Conservation (phyloP, 1,139 yeast genomes). For the Entelexis paramagnoliae region DNA sequence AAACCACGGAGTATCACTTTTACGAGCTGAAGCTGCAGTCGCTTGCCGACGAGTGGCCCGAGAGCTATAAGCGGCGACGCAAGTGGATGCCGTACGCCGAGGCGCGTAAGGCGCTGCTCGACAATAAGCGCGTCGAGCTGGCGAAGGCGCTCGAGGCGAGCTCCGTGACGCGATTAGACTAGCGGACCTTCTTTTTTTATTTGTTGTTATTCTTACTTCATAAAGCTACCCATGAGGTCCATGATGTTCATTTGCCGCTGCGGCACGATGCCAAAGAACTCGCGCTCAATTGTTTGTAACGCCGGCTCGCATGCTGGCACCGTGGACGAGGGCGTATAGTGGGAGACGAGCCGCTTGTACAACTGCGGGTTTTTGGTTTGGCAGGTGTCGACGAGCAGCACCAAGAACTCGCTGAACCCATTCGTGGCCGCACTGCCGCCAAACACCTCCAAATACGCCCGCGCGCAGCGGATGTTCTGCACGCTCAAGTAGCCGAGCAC, state of each 20-base stretch:
- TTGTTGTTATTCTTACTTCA: slow-evolving; percentile 28
- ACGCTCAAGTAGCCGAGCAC: slow-evolving; percentile 60
- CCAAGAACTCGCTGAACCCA: slow-evolving; percentile 44
- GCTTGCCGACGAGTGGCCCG: slow-evolving; percentile 66
- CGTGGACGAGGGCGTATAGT: slow-evolving; percentile 44
- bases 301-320: slow-evolving; percentile 29
- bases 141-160: slow-evolving; percentile 24
- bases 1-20: slow-evolving; percentile 74
- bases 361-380: slow-evolving; percentile 44
- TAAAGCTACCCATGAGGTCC: slow-evolving; percentile 75
- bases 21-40: slow-evolving; percentile 58
- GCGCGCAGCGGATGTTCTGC: slow-evolving; percentile 51
- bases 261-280: slow-evolving; percentile 49
- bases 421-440: not conserved
- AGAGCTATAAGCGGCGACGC: slow-evolving; percentile 47
- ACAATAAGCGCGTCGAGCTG: slow-evolving; percentile 22
- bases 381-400: slow-evolving; percentile 54
- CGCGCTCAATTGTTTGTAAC: slow-evolving; percentile 36
- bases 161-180: slow-evolving; percentile 2
- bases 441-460: slow-evolving; percentile 34
- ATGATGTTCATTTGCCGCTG: slow-evolving; percentile 56
- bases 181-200: not conserved
- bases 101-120: slow-evolving; percentile 52
- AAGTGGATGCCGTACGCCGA: slow-evolving; percentile 68
- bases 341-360: slow-evolving; percentile 43